Evolutionary conservation across 2,329 filamentous ascomycete genomes (phyloP).

Genomic region (Fusarium chuoi): DNA sequence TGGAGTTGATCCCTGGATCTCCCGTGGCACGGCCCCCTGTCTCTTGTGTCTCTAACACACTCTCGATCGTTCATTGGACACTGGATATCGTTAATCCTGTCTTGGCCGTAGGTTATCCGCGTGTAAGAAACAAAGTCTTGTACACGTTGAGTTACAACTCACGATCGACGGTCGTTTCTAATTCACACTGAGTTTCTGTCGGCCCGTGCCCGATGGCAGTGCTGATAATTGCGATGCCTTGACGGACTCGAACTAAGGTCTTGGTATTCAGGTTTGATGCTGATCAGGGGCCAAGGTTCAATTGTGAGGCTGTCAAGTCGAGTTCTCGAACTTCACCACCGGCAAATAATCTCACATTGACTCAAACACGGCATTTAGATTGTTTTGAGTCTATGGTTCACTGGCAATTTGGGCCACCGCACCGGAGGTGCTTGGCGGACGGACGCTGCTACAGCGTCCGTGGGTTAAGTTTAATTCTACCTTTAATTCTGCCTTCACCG

Average conservation of each 20-base stretch:
- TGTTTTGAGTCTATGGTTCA: neutral
- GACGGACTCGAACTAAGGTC: constrained; percentile 4
- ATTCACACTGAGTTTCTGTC: constrained; percentile 16
- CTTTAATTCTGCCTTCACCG: constrained; percentile 17
- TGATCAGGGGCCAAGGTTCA: constrained; percentile 2
- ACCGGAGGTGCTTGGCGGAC: constrained; percentile 27
- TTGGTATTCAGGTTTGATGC: neutral
- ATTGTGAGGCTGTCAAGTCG: constrained; percentile 26
- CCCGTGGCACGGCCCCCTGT: constrained; percentile 36
- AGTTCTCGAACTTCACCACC: neutral
- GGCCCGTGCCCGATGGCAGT: constrained; percentile 7
- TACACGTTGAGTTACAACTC: constrained; percentile 25
- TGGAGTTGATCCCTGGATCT: constrained; percentile 33
- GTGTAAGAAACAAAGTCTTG: constrained; percentile 29
- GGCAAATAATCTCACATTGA: neutral
- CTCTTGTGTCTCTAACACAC: constrained; percentile 38
- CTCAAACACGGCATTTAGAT: neutral
- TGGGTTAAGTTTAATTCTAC: constrained; percentile 19
- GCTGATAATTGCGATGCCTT: neutral
- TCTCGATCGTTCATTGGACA: constrained; percentile 28
- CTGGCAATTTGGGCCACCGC: constrained; percentile 23
- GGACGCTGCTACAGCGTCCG: constrained; percentile 19
- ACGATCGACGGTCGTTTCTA: constrained; percentile 35
- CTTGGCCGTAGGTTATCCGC: constrained; percentile 19
- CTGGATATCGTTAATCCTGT: constrained; percentile 7